Evolutionary conservation across 73 alveolate species (phyloP), one percentile per base, ranked within the genome.

Genomic region (Loxodes magnus): DNA sequence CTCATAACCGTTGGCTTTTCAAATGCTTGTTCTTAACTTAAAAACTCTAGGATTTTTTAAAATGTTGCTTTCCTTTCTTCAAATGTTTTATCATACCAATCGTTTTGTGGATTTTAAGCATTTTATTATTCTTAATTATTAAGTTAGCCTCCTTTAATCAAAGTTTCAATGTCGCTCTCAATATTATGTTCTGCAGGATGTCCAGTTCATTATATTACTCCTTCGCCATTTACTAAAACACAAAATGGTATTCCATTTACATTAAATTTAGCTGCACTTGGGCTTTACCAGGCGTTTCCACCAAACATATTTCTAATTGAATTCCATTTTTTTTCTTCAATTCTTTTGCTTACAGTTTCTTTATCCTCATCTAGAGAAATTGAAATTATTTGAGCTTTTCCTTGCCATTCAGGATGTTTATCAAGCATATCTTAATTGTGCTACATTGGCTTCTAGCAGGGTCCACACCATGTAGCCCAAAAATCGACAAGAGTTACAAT

Each of bases 391-490:
- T 62, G 21, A 10, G 52, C 76, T 14, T 62, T 62, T 46, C 70
- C 83, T 20, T 54, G 71, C 83, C 83, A 69, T 12, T 15, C 39
- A 2, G 38, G 62, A 29, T 62, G 4, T 12, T 44, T 27, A 15
- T 25, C 71, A 7, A 61, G 76, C 83, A 69, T 69, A 6, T 69
- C 71, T 35, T 69, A 50, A 51, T 69, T 69, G 64, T 69, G 83
- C 10, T 61, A 68, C 83, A 69, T 69, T 5, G 83, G 83, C 2
- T 24, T 54, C 35, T 69, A 64, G 66, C 83, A 69, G 10, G 83
- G 83, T 5, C 70, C 70, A 34, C 83, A 69, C 83, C 83, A 69
- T 0, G 83, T 69, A 4, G 83, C 83, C 83, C 83, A 69, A 70
- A 69, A 69, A 28, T 69, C 83, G 25, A 69, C 49, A 4, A 69